Evolutionary conservation across 2,329 filamentous ascomycete species (phyloP).

Genomic region (Arthrobotrys iridis): DNA sequence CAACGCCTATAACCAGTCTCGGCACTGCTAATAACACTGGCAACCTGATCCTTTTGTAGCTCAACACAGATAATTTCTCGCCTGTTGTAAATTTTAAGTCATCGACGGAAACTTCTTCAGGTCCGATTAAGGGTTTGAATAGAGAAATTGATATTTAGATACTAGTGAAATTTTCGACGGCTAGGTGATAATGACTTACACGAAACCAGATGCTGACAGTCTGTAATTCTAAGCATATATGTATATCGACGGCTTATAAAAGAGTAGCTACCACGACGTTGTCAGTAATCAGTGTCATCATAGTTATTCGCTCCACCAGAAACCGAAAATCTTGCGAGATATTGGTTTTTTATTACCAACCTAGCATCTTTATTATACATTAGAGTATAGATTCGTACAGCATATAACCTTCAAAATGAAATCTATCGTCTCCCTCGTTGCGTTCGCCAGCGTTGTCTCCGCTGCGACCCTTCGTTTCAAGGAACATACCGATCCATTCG

Average conservation of each 20-base stretch:
- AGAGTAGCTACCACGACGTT: too few species aligned
- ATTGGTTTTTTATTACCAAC: too few species aligned
- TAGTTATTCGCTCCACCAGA: too few species aligned
- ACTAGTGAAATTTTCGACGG: background rate
- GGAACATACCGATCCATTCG: slow-evolving; percentile 15
- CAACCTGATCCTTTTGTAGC: background rate
- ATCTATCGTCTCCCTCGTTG: slow-evolving; percentile 6
- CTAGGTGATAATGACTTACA: too few species aligned
- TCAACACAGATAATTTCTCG: background rate
- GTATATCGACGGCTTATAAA: too few species aligned
- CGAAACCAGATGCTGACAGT: too few species aligned
- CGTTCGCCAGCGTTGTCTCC: background rate
- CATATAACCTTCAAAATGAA: slow-evolving; percentile 26
- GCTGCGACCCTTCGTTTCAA: slow-evolving; percentile 2
- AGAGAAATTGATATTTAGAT: background rate
- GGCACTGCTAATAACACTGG: too few species aligned
- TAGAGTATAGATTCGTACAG: background rate
- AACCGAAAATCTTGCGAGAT: too few species aligned
- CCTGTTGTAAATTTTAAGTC: background rate
- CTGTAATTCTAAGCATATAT: too few species aligned
- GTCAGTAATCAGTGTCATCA: too few species aligned
- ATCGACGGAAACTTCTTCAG: slow-evolving; percentile 28
- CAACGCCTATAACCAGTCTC: too few species aligned
- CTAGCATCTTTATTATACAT: background rate
- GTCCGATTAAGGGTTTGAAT: background rate